Conservation (phyloP, 140 eudicot genomes). For the Oenanthe javanica region DNA sequence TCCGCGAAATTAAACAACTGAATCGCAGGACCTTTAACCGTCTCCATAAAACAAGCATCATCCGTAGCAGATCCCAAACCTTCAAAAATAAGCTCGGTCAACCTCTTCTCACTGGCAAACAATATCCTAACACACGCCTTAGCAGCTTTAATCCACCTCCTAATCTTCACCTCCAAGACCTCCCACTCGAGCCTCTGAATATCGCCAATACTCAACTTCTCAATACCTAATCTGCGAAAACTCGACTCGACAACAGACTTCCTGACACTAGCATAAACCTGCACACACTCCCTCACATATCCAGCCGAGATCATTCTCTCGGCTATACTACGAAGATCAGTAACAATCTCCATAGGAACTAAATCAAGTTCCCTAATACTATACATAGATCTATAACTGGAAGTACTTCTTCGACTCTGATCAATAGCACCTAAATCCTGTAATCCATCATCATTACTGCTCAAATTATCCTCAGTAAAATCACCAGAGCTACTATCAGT, state of each 20-base stretch:
- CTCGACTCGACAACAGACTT: constrained; percentile 38
- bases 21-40: constrained; percentile 52
- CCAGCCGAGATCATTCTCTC: constrained; percentile 60
- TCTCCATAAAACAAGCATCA: constrained; percentile 58
- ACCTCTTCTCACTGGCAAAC: constrained; percentile 36
- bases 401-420: constrained; percentile 22
- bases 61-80: constrained; percentile 28
- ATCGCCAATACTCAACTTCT: constrained; percentile 38
- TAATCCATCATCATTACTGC: not conserved
- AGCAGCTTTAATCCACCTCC: constrained; percentile 38
- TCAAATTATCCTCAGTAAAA: not conserved
- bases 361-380: constrained; percentile 65
- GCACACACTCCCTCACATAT: constrained; percentile 55
- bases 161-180: constrained; percentile 30
- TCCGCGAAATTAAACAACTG: constrained; percentile 66
- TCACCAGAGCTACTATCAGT: constrained; percentile 18
- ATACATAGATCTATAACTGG: constrained; percentile 42
- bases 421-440: constrained; percentile 5
- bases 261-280: constrained; percentile 59
- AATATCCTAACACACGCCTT: constrained; percentile 25
- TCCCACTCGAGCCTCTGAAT: constrained; percentile 42
- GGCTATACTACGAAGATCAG: constrained; percentile 57
- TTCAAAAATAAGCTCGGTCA: constrained; percentile 46
- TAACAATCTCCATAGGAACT: constrained; percentile 22
- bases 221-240: constrained; percentile 44